phyloP scores from a whole-genome alignment of 495 filamentous ascomycete species.

The Arthonia radiata region DNA sequence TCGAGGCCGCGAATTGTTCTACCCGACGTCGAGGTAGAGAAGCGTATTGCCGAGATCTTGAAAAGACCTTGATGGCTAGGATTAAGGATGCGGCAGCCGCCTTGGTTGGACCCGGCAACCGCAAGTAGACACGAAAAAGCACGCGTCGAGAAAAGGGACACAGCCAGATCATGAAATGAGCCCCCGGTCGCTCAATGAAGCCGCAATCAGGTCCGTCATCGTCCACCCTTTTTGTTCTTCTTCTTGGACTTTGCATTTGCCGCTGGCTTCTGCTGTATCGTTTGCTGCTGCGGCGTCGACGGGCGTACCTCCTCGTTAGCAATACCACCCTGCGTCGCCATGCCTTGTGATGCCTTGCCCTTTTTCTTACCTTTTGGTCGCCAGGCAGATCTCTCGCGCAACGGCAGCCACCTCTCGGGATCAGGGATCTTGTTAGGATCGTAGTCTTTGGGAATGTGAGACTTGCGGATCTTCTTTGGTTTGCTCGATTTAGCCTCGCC shows the following conservation, averaged over 20 bases:
- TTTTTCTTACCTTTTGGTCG: constrained; percentile 63
- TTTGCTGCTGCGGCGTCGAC: constrained; percentile 14
- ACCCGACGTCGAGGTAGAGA: too few species aligned
- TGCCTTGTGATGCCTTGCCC: constrained; percentile 55
- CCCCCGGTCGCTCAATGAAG: too few species aligned
- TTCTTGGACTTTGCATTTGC: constrained; percentile 29
- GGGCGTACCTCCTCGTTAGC: constrained; percentile 30
- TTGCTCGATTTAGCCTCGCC: constrained; percentile 17
- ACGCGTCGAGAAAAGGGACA: too few species aligned
- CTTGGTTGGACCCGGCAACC: too few species aligned
- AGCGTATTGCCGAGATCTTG: too few species aligned
- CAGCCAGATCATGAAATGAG: too few species aligned
- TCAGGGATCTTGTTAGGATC: constrained; percentile 52
- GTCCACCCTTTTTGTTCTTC: constrained; percentile 59
- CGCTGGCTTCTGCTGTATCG: constrained; percentile 15
- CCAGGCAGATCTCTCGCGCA: constrained; percentile 71
- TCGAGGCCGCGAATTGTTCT: too few species aligned
- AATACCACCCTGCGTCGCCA: constrained; percentile 64
- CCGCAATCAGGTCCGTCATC: constrained; percentile 15
- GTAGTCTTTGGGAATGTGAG: constrained; percentile 52
- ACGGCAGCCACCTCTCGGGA: constrained; percentile 76
- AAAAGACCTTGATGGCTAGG: too few species aligned
- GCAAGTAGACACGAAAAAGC: too few species aligned
- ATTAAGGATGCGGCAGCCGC: too few species aligned
- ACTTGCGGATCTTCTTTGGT: constrained; percentile 44